These are phyloP conservation scores for Calonectria naviculata DNA, from an alignment of 2,329 filamentous ascomycete genomes.

Conservation along the genomic window DNA sequence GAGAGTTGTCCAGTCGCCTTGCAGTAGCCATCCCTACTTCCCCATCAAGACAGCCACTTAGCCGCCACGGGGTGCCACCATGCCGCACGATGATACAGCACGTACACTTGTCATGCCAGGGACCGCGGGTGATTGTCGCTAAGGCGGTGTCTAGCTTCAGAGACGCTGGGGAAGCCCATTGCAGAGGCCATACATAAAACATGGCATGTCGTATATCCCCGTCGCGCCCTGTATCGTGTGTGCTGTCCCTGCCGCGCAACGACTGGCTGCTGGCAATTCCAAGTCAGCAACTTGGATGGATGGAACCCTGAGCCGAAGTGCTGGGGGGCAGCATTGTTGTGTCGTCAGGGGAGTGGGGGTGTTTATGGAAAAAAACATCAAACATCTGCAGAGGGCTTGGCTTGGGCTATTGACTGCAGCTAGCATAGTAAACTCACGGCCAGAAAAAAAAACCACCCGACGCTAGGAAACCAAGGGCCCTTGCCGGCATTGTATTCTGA, in stretches of 20 bases:
- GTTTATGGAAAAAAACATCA: slow-evolving; percentile 1
- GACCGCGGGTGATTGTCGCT: neutral
- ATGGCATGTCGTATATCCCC: neutral
- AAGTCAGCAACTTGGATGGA: neutral
- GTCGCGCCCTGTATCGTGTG: slow-evolving; percentile 15
- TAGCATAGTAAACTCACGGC: neutral
- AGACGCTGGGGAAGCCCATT: neutral
- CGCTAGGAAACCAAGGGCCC: neutral
- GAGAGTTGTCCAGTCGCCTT: neutral
- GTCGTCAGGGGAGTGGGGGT: neutral
- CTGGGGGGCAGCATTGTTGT: neutral
- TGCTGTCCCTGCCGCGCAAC: slow-evolving; percentile 18
- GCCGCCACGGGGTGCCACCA: slow-evolving; percentile 7
- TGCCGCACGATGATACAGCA: slow-evolving; percentile 1
- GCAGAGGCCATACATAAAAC: neutral
- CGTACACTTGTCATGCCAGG: neutral
- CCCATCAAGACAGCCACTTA: neutral
- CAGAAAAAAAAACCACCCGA: neutral
- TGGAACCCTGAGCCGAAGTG: neutral
- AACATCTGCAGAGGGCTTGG: neutral
- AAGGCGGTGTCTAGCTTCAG: neutral
- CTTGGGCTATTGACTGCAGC: neutral
- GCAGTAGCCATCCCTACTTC: neutral
- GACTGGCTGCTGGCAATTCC: slow-evolving; percentile 11
- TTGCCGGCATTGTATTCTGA: neutral